Percentiles rank a stretch among this genome's conserved stretches.
Evolutionary conservation across 345 rosid genomes (phyloP).

Genomic region (Rhizophora apiculata): DNA sequence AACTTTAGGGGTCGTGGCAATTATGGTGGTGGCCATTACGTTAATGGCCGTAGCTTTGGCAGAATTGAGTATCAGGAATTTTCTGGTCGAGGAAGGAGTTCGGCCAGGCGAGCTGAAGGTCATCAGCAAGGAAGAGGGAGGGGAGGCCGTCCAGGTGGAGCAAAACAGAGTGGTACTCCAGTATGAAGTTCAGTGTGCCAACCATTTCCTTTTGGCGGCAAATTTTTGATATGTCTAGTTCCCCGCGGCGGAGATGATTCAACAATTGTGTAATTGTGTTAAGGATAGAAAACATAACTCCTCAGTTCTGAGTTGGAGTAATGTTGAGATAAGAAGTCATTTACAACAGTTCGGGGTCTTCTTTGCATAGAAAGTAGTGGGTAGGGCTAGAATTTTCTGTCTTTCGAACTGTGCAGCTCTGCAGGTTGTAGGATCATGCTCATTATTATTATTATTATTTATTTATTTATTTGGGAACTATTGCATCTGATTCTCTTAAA

Average conservation of each 20-base stretch:
- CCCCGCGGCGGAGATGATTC: background rate
- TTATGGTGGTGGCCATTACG: slow-evolving; percentile 12
- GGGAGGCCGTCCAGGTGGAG: slow-evolving; percentile 25
- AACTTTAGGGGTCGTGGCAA: slow-evolving; percentile 24
- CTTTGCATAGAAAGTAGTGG: background rate
- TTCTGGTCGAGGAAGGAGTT: slow-evolving; percentile 18
- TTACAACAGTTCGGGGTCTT: background rate
- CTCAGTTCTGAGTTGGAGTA: background rate
- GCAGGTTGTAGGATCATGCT: background rate
- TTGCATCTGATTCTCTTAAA: background rate
- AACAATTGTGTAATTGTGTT: background rate
- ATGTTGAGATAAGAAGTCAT: background rate
- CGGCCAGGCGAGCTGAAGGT: slow-evolving; percentile 21
- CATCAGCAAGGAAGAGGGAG: slow-evolving; percentile 38
- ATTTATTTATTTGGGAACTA: background rate
- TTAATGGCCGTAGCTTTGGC: slow-evolving; percentile 15
- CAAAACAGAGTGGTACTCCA: slow-evolving; percentile 9
- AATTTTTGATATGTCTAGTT: slow-evolving; percentile 7
- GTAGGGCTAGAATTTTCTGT: slow-evolving; percentile 1
- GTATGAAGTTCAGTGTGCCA: slow-evolving; percentile 1
- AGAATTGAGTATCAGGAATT: slow-evolving; percentile 22
- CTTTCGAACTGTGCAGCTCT: background rate
- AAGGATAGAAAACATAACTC: background rate
- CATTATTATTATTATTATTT: background rate
- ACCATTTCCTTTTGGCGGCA: slow-evolving; percentile 6